phyloP scores from a whole-genome alignment of 2,329 filamentous ascomycete genomes.

The Chaetomiaceae sp. region DNA sequence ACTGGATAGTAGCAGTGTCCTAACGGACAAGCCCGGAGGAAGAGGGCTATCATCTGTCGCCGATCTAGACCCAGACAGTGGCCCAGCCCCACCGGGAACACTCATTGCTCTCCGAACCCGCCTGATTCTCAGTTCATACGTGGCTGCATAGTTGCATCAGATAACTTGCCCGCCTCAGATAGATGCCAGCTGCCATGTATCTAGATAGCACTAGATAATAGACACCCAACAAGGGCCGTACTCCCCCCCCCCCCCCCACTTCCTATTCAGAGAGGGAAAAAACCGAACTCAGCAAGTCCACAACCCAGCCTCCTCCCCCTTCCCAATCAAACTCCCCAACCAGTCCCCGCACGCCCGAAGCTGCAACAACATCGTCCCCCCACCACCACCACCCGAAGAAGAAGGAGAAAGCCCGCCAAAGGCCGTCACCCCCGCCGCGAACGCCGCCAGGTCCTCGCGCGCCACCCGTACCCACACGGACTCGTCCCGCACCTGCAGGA shows the following conservation, averaged over 20 bases:
- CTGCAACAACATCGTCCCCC: constrained; percentile 44
- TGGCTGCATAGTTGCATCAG: too few species aligned
- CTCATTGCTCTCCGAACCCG: too few species aligned
- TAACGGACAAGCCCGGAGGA: not conserved
- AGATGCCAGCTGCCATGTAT: not conserved
- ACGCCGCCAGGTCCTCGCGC: constrained; percentile 50
- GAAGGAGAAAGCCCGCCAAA: constrained; percentile 42
- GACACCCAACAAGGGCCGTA: too few species aligned
- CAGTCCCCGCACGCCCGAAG: constrained; percentile 57
- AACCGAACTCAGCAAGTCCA: constrained; percentile 34
- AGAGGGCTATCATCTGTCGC: too few species aligned
- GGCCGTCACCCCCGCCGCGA: constrained; percentile 60
- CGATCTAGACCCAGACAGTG: too few species aligned
- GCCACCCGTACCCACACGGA: constrained; percentile 59
- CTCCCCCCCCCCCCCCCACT: not conserved
- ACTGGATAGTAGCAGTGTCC: not conserved
- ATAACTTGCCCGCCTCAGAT: not conserved
- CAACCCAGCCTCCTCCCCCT: constrained; percentile 41
- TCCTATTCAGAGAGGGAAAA: too few species aligned
- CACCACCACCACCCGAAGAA: constrained; percentile 27
- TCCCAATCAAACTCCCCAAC: constrained; percentile 54
- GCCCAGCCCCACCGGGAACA: too few species aligned
- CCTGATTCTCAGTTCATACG: too few species aligned
- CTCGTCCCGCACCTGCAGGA: constrained; percentile 51
- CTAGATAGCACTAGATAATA: too few species aligned